phyloP scores from a whole-genome alignment of 2,329 filamentous ascomycete genomes.

The Daldinia sp. region DNA sequence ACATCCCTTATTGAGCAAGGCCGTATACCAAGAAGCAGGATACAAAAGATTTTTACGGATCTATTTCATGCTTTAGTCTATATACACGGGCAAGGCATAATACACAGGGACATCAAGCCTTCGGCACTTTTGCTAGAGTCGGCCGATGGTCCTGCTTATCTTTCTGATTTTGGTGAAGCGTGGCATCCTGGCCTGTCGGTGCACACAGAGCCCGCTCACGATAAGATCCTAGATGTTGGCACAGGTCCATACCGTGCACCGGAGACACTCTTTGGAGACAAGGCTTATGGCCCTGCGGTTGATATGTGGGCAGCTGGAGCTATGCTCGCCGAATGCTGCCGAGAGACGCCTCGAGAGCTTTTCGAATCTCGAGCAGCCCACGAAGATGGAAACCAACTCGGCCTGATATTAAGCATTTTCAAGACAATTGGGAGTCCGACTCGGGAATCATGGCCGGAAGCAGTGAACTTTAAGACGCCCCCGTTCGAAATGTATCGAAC shows the following conservation, averaged over 20 bases:
- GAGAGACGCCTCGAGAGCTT: slow-evolving; percentile 64
- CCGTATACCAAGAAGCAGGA: slow-evolving; percentile 46
- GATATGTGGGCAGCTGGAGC: slow-evolving; percentile 92
- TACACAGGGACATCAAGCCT: slow-evolving; percentile 95
- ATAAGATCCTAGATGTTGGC: slow-evolving; percentile 91
- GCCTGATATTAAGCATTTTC: slow-evolving; percentile 91
- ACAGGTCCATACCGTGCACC: slow-evolving; percentile 91
- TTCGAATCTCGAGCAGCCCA: slow-evolving; percentile 79
- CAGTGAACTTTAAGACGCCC: slow-evolving; percentile 69
- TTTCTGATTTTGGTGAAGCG: slow-evolving; percentile 92
- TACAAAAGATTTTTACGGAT: slow-evolving; percentile 64
- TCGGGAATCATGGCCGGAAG: slow-evolving; percentile 83
- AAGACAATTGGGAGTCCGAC: slow-evolving; percentile 89
- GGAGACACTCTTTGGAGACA: slow-evolving; percentile 87
- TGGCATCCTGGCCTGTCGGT: slow-evolving; percentile 73
- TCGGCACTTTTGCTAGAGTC: slow-evolving; percentile 82
- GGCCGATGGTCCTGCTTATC: slow-evolving; percentile 73
- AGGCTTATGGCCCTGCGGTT: slow-evolving; percentile 72
- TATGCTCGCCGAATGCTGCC: slow-evolving; percentile 79
- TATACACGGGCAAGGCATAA: slow-evolving; percentile 78
- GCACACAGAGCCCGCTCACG: slow-evolving; percentile 67
- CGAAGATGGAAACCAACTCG: slow-evolving; percentile 90
- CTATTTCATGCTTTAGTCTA: slow-evolving; percentile 75
- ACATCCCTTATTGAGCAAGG: slow-evolving; percentile 68
- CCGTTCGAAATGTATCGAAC: slow-evolving; percentile 91